phyloP scores from a whole-genome alignment of 108 stramenopile species.

The Skeletonema grethae region DNA sequence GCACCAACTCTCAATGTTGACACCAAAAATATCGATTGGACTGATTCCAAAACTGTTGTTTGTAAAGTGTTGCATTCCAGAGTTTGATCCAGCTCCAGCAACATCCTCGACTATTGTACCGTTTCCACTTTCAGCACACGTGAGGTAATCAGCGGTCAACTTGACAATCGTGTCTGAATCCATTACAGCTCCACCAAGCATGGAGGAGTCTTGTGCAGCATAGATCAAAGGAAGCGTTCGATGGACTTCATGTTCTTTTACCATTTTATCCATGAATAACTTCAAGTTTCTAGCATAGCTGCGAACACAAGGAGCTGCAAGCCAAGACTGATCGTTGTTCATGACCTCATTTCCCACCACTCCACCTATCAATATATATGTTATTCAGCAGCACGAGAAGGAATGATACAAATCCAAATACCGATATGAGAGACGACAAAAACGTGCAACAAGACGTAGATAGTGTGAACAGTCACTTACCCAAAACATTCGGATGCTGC shows the following conservation, averaged over 20 bases:
- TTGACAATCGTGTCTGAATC: slow-evolving; percentile 39
- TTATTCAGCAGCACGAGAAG: too few species aligned
- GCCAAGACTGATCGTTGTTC: slow-evolving; percentile 51
- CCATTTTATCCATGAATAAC: slow-evolving; percentile 33
- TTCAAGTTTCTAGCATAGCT: slow-evolving; percentile 59
- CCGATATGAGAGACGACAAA: not conserved
- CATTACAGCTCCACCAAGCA: slow-evolving; percentile 36
- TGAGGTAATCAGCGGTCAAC: slow-evolving; percentile 58
- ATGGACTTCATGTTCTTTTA: slow-evolving; percentile 10
- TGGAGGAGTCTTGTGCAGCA: slow-evolving; percentile 56
- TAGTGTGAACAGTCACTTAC: not conserved
- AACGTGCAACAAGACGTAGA: not conserved
- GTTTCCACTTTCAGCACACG: slow-evolving; percentile 32
- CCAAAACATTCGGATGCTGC: slow-evolving; percentile 61
- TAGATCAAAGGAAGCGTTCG: slow-evolving; percentile 57
- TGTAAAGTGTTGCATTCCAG: slow-evolving; percentile 16
- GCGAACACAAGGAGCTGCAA: slow-evolving; percentile 58
- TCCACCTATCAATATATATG: slow-evolving; percentile 5
- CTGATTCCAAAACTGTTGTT: slow-evolving; percentile 20
- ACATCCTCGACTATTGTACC: slow-evolving; percentile 13
- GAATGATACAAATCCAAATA: not conserved
- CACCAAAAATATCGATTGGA: slow-evolving; percentile 52
- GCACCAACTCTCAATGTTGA: slow-evolving; percentile 75
- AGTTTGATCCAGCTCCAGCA: slow-evolving; percentile 6
- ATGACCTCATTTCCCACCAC: slow-evolving; percentile 75